Conservation (phyloP, 2,329 filamentous ascomycete genomes). For the Lasiodiplodia sp. region DNA sequence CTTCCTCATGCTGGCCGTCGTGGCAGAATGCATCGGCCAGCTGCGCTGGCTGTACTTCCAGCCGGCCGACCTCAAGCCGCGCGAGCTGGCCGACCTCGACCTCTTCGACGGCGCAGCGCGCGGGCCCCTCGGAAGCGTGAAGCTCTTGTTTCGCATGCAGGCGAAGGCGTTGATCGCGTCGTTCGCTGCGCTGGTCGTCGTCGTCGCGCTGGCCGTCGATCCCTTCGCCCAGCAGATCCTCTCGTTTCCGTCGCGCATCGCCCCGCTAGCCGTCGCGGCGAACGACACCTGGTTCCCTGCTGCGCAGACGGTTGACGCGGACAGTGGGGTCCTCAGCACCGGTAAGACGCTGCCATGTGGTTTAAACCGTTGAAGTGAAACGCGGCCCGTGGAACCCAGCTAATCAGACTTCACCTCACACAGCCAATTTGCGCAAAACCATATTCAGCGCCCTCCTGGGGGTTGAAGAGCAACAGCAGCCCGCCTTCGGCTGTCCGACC, state of each 20-base stretch:
- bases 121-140: constrained; percentile 24
- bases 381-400: no score
- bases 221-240: constrained; percentile 33
- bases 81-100: constrained; percentile 38
- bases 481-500: constrained; percentile 28
- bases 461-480: constrained; percentile 6
- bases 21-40: constrained; percentile 45
- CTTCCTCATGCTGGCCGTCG: constrained; percentile 40
- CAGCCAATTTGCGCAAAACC: constrained; percentile 25
- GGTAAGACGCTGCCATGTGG: neutral
- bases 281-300: constrained; percentile 18
- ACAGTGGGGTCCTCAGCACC: neutral
- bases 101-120: constrained; percentile 41
- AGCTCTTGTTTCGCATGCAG: neutral
- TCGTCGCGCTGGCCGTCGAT: constrained; percentile 30
- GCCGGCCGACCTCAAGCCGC: constrained; percentile 12
- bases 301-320: neutral
- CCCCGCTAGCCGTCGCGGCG: neutral
- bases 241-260: constrained; percentile 22
- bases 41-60: constrained; percentile 47
- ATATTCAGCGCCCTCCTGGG: constrained; percentile 26
- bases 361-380: no score
- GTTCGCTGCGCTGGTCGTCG: constrained; percentile 29
- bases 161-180: constrained; percentile 19
- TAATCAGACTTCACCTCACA: neutral